A percentile compares a stretch with the other conserved stretches of the same genome.
phyloP scores from a whole-genome alignment of 2,329 filamentous ascomycete species.

The Pseudogymnoascus pannorum region DNA sequence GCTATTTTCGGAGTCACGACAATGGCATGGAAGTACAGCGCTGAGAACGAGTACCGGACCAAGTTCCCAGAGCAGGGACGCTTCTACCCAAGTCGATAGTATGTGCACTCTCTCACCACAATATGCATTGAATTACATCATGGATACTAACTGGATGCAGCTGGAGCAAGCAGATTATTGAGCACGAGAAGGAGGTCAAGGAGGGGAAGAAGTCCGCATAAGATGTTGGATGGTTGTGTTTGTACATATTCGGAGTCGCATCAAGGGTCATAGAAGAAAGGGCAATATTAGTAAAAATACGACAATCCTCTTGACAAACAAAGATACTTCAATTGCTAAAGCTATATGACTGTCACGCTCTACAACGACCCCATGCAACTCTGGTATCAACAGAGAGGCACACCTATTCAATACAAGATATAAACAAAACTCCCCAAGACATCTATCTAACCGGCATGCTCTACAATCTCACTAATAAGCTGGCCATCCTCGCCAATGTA shows the following conservation, averaged over 20 bases:
- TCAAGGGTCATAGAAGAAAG: conserved; percentile 5
- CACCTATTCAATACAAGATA: conserved; percentile 7
- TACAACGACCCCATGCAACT: conserved; percentile 2
- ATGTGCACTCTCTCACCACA: conserved; percentile 34
- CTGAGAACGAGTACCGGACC: conserved; percentile 64
- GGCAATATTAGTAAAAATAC: conserved; percentile 7
- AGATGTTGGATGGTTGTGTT: neutral
- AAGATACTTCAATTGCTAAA: conserved; percentile 9
- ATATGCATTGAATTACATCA: neutral
- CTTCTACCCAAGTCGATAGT: conserved; percentile 83
- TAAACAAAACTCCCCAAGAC: neutral
- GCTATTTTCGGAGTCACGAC: conserved; percentile 62
- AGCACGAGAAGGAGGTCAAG: conserved; percentile 53
- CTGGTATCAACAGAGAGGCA: conserved; percentile 1
- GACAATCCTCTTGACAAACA: conserved; percentile 9
- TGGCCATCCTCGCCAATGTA: conserved; percentile 66
- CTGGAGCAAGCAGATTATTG: conserved; percentile 66
- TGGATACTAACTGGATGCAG: conserved; percentile 35
- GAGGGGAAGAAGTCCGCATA: conserved; percentile 27
- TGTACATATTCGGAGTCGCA: conserved; percentile 12
- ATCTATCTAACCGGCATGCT: conserved; percentile 66
- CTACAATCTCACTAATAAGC: conserved; percentile 87
- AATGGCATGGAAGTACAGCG: conserved; percentile 64
- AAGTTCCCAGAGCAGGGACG: conserved; percentile 68
- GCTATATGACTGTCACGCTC: conserved; percentile 2